Evolutionary conservation across 148 eudicot species (phyloP).

Genomic region (Diospyros kaki): DNA sequence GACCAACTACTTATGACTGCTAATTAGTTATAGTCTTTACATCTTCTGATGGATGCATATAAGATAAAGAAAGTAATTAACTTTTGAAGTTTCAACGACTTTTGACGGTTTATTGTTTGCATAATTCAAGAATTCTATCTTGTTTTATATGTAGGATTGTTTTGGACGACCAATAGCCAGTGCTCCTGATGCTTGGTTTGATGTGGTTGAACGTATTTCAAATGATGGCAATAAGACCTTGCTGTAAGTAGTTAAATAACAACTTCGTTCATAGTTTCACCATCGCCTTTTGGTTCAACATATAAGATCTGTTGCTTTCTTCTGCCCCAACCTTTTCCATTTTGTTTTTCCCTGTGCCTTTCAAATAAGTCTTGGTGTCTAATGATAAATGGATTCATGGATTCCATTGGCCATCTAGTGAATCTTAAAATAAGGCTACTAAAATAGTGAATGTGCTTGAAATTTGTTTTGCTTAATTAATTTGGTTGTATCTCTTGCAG

Average conservation of each 20-base stretch:
- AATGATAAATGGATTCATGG: neutral
- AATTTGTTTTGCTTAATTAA: neutral
- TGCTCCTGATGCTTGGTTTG: slow-evolving; percentile 99
- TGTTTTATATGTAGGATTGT: slow-evolving; percentile 59
- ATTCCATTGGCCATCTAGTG: neutral
- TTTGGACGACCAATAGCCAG: slow-evolving; percentile 94
- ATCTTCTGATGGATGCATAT: neutral
- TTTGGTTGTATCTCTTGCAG: slow-evolving; percentile 35
- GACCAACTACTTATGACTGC: neutral
- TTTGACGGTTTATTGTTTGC: neutral
- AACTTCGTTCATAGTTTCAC: neutral
- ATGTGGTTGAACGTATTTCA: slow-evolving; percentile 92
- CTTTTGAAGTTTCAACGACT: neutral
- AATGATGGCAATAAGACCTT: slow-evolving; percentile 88
- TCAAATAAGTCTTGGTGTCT: neutral
- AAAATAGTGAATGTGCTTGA: neutral
- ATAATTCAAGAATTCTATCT: neutral
- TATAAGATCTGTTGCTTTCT: neutral
- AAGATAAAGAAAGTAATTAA: neutral
- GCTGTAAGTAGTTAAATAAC: slow-evolving; percentile 41
- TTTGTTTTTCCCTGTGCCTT: neutral
- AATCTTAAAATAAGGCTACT: neutral
- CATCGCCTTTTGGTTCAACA: neutral
- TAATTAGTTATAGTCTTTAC: neutral
- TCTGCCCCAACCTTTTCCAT: neutral